A percentile compares a stretch with the other conserved stretches of the same genome.
These are phyloP conservation scores for Laguncularia racemosa DNA, from an alignment of 345 rosid species.

Conservation along the genomic window DNA sequence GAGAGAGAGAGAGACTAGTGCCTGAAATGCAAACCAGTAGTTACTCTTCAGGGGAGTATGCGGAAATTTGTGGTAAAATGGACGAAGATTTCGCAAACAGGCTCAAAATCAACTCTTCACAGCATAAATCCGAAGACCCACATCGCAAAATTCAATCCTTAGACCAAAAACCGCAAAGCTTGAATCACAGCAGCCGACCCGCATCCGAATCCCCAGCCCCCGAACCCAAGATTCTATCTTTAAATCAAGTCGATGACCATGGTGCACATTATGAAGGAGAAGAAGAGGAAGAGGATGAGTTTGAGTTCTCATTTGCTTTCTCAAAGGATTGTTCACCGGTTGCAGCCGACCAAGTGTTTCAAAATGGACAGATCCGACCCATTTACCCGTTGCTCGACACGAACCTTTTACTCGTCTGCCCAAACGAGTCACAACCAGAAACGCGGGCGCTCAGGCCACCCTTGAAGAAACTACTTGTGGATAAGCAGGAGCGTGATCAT, in stretches of 20 bases:
- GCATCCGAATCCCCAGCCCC: not conserved
- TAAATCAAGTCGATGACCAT: not conserved
- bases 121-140: not conserved
- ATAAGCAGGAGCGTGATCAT: constrained; percentile 3
- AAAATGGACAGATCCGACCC: constrained; percentile 42
- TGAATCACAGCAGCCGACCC: not conserved
- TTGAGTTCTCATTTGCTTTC: constrained; percentile 36
- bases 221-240: constrained; percentile 1
- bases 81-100: not conserved
- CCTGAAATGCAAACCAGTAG: no score
- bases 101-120: constrained; percentile 1
- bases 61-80: not conserved
- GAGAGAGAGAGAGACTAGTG: no score
- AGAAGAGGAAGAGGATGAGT: constrained; percentile 20
- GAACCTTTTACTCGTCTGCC: constrained; percentile 17
- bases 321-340: constrained; percentile 23
- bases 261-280: constrained; percentile 1
- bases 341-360: constrained; percentile 34
- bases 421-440: not conserved
- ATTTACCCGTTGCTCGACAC: constrained; percentile 34
- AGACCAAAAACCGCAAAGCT: no score
- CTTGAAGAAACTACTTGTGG: constrained; percentile 22
- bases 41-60: not conserved
- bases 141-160: no score
- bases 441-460: constrained; percentile 12